phyloP scores from a whole-genome alignment of 2,329 filamentous ascomycete species.

The Tolypocladium tundrense region DNA sequence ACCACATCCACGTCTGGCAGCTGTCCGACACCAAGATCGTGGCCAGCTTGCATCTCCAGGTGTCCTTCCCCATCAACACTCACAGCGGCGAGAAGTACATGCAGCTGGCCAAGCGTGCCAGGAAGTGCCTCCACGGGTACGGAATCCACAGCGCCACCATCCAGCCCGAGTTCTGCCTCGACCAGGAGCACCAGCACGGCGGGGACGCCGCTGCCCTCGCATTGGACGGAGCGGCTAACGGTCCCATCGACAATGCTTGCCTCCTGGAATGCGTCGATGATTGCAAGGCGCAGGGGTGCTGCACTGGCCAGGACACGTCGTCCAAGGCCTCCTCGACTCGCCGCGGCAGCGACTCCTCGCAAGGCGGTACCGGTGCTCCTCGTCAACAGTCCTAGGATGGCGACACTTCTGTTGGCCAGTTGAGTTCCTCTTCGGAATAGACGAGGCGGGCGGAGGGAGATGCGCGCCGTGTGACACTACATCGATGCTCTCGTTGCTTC shows the following conservation, averaged over 20 bases:
- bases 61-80: conserved; percentile 80
- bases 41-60: conserved; percentile 85
- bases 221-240: conserved; percentile 22
- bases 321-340: conserved; percentile 25
- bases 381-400: conserved; percentile 4
- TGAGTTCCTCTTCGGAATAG: neutral
- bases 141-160: conserved; percentile 97
- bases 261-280: conserved; percentile 37
- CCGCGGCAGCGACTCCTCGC: conserved; percentile 22
- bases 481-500: neutral
- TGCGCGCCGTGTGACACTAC: neutral
- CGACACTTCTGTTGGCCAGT: neutral
- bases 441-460: neutral
- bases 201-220: conserved; percentile 23
- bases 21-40: conserved; percentile 90
- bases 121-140: conserved; percentile 85
- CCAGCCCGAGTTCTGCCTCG: conserved; percentile 75
- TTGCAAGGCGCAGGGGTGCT: conserved; percentile 21
- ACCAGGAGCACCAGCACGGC: conserved; percentile 31
- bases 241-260: conserved; percentile 25
- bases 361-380: conserved; percentile 7
- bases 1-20: conserved; percentile 97
- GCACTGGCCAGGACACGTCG: conserved; percentile 18
- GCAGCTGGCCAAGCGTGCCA: conserved; percentile 71
- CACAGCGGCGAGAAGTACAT: conserved; percentile 77